Percentiles rank a stretch among this genome's conserved stretches.
phyloP scores from a whole-genome alignment of 495 filamentous ascomycete genomes.

The Penicillium robsamsonii region DNA sequence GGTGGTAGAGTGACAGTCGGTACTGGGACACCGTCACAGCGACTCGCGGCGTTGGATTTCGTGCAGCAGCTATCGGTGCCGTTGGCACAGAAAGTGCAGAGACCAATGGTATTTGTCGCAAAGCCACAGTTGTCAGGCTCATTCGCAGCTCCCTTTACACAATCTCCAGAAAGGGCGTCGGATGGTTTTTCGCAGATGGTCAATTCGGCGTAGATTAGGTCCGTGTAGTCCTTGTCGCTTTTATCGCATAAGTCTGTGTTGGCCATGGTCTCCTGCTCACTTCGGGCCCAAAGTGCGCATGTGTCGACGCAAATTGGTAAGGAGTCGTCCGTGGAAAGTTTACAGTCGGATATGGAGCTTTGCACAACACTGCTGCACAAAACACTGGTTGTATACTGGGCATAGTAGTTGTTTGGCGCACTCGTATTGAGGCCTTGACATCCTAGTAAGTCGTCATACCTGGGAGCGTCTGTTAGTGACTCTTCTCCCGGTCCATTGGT shows the following conservation, averaged over 20 bases:
- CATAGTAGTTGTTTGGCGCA: conserved; percentile 83
- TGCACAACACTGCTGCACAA: conserved; percentile 96
- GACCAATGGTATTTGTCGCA: conserved; percentile 70
- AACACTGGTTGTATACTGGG: conserved; percentile 87
- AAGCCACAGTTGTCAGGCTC: conserved; percentile 90
- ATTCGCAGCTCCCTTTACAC: conserved; percentile 74
- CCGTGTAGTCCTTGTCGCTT: conserved; percentile 59
- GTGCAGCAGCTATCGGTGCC: conserved; percentile 94
- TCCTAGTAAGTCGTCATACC: conserved; percentile 61
- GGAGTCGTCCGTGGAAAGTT: conserved; percentile 58
- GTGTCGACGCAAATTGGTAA: conserved; percentile 84
- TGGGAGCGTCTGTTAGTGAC: conserved; percentile 23
- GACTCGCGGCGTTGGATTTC: conserved; percentile 65
- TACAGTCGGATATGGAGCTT: conserved; percentile 75
- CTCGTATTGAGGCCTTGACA: conserved; percentile 75
- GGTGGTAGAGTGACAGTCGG: conserved; percentile 67
- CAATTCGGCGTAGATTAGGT: conserved; percentile 88
- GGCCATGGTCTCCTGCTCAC: conserved; percentile 79
- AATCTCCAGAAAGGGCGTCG: conserved; percentile 68
- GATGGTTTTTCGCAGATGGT: conserved; percentile 81
- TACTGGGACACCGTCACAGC: conserved; percentile 71
- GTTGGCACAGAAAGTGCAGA: conserved; percentile 89
- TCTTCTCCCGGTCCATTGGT: conserved; percentile 1
- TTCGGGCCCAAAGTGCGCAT: conserved; percentile 79
- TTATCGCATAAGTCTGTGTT: conserved; percentile 70